Percentiles rank a stretch among this genome's conserved stretches.
Conservation (phyloP, 805 yeast genomes). For the Hanseniaspora meyeri region DNA sequence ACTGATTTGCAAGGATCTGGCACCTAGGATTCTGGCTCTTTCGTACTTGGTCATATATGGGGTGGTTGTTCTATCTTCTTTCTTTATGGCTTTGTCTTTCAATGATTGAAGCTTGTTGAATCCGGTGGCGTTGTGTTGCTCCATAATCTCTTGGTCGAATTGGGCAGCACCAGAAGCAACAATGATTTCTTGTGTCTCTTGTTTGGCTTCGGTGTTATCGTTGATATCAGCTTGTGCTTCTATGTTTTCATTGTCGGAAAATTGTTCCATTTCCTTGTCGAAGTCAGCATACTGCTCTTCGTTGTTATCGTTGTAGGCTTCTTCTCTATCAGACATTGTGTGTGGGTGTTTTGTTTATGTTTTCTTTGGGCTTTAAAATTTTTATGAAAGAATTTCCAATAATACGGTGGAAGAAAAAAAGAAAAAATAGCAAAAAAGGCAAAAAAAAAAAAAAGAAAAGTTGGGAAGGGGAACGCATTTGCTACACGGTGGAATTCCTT, state of each 20-base stretch:
- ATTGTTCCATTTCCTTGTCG: slow-evolving; percentile 57
- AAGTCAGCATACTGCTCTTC: slow-evolving; percentile 60
- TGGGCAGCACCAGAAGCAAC: slow-evolving; percentile 60
- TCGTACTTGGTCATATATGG: slow-evolving; percentile 99
- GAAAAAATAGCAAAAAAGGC: background rate
- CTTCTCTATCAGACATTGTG: slow-evolving; percentile 45
- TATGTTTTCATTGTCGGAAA: slow-evolving; percentile 56
- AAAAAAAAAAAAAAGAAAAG: background rate
- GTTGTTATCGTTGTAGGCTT: slow-evolving; percentile 53
- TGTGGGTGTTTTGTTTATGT: background rate
- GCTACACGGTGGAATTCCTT: background rate
- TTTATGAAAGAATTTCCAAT: background rate
- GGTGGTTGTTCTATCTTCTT: slow-evolving; percentile 80
- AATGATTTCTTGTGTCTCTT: slow-evolving; percentile 40
- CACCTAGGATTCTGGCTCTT: slow-evolving; percentile 93
- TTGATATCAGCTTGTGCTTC: slow-evolving; percentile 26
- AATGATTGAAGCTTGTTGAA: slow-evolving; percentile 46
- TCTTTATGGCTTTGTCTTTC: slow-evolving; percentile 77
- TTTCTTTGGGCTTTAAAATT: background rate
- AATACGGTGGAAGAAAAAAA: background rate
- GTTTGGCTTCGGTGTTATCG: slow-evolving; percentile 27
- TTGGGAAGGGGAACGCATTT: background rate
- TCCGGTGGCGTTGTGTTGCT: slow-evolving; percentile 17
- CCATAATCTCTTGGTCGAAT: slow-evolving; percentile 33
- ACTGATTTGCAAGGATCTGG: slow-evolving; percentile 92